Conservation (phyloP, 2,329 filamentous ascomycete genomes). For the Colletotrichum sp. region DNA sequence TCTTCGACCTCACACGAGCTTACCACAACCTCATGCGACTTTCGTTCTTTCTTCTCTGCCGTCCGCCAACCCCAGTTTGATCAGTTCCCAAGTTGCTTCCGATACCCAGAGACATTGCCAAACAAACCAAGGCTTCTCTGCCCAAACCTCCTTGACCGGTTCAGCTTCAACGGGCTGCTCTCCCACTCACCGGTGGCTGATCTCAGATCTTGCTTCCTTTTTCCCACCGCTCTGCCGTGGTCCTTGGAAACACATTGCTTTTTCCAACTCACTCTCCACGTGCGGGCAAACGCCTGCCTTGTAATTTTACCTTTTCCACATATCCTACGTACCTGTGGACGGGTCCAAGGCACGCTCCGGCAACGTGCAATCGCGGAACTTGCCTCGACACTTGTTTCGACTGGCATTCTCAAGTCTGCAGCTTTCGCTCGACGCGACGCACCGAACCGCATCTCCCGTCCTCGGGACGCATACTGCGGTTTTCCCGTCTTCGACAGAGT, state of each 20-base stretch:
- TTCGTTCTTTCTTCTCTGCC: not conserved
- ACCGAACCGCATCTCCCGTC: not conserved
- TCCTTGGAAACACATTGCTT: not conserved
- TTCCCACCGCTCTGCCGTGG: not conserved
- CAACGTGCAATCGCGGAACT: not conserved
- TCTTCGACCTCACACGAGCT: slow-evolving; percentile 8
- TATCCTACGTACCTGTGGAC: not conserved
- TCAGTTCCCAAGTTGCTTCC: not conserved
- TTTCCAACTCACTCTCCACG: not conserved
- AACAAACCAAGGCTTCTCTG: not conserved
- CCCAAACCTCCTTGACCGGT: not conserved
- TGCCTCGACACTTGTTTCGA: not conserved
- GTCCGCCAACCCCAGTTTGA: not conserved
- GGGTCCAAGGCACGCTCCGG: not conserved
- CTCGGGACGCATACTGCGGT: not conserved
- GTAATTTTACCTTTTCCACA: not conserved
- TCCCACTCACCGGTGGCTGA: not conserved
- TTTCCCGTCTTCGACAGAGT: not conserved
- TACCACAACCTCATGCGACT: not conserved
- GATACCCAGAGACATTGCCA: not conserved
- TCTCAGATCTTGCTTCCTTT: slow-evolving; percentile 1
- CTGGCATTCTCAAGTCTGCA: not conserved
- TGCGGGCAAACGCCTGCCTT: not conserved
- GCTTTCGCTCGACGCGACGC: not conserved
- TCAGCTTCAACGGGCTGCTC: not conserved